phyloP scores from a whole-genome alignment of 495 filamentous ascomycete species.

The Podospora appendiculata region DNA sequence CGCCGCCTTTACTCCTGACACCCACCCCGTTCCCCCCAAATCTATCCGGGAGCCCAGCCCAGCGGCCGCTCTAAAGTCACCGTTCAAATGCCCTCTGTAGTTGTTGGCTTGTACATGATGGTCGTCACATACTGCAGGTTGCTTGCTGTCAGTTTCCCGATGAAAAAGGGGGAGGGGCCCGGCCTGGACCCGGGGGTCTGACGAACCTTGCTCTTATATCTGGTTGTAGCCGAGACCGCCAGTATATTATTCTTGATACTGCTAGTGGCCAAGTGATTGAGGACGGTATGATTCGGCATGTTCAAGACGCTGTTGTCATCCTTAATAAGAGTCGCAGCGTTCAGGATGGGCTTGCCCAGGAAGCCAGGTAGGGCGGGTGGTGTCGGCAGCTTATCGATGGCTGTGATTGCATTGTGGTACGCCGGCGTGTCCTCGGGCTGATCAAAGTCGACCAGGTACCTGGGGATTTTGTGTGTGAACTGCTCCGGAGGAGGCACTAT shows the following conservation, averaged over 20 bases:
- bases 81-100: conserved; percentile 15
- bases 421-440: conserved; percentile 65
- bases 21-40: neutral
- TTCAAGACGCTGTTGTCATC: conserved; percentile 94
- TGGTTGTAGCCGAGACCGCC: conserved; percentile 92
- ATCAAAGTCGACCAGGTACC: conserved; percentile 80
- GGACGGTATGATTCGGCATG: conserved; percentile 92
- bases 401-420: conserved; percentile 60
- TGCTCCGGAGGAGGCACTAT: conserved; percentile 33
- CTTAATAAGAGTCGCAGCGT: conserved; percentile 83
- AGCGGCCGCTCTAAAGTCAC: neutral
- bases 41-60: neutral
- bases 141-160: conserved; percentile 1
- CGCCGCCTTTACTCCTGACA: neutral
- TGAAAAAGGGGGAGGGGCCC: neutral
- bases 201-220: conserved; percentile 87
- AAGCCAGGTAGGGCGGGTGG: conserved; percentile 87
- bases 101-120: conserved; percentile 91
- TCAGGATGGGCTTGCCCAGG: conserved; percentile 88
- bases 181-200: too few species aligned
- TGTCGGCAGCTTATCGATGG: conserved; percentile 64
- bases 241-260: conserved; percentile 95
- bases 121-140: conserved; percentile 81
- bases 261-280: conserved; percentile 97
- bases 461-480: conserved; percentile 64